Conservation (phyloP, 257 asterid genomes). For the Leptodermis oblonga region DNA sequence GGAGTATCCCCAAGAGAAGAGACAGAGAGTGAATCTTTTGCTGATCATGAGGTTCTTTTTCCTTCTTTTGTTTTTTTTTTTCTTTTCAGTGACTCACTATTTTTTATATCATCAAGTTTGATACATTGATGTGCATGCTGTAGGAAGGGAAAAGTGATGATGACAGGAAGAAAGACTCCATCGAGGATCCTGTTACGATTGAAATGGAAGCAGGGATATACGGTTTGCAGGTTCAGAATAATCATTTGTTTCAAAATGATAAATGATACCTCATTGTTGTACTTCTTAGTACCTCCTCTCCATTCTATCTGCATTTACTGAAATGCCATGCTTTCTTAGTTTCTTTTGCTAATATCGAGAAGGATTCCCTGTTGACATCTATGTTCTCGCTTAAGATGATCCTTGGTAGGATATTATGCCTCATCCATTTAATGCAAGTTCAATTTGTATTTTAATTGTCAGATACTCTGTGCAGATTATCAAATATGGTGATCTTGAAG, state of each 20-base stretch:
- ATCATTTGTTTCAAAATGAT: background rate
- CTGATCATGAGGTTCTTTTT: slow-evolving; percentile 27
- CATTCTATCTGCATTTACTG: background rate
- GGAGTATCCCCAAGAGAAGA: slow-evolving; percentile 41
- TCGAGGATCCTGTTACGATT: slow-evolving; percentile 52
- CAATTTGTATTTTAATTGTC: slow-evolving; percentile 10
- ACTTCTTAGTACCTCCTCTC: background rate
- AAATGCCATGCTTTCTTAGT: background rate
- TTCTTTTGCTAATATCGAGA: background rate
- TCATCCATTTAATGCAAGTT: background rate
- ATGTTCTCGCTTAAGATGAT: background rate
- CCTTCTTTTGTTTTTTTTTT: background rate
- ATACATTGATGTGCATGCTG: slow-evolving; percentile 13
- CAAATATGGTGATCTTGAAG: slow-evolving; percentile 40
- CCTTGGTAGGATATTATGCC: background rate
- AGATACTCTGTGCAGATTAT: slow-evolving; percentile 29
- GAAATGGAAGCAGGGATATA: slow-evolving; percentile 72
- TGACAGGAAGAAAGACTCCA: slow-evolving; percentile 32
- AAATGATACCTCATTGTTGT: background rate
- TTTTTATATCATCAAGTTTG: slow-evolving; percentile 11
- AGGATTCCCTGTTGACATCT: background rate
- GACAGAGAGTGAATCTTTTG: slow-evolving; percentile 38
- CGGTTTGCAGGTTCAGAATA: slow-evolving; percentile 66
- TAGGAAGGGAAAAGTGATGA: slow-evolving; percentile 45
- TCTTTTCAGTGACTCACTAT: slow-evolving; percentile 4